Evolutionary conservation across 352 stramenopile genomes (phyloP).

Genomic region (Phytophthora sp.): DNA sequence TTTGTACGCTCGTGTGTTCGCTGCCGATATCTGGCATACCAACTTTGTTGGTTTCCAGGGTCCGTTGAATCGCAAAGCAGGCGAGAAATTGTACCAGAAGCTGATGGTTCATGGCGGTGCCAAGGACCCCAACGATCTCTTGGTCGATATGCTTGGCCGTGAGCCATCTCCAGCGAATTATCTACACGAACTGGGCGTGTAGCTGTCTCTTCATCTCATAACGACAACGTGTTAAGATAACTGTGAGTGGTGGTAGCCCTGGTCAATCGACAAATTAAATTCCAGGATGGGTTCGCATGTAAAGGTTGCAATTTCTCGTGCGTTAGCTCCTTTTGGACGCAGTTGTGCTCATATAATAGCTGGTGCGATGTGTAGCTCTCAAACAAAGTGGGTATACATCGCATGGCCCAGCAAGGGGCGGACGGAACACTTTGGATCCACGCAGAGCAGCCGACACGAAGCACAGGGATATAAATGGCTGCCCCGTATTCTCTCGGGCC

Average conservation of each 20-base stretch:
- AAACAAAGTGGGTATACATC: conserved; percentile 17
- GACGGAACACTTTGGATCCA: conserved; percentile 13
- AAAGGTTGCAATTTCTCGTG: conserved; percentile 44
- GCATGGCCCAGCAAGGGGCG: conserved; percentile 6
- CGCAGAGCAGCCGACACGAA: conserved; percentile 19
- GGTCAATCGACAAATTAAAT: conserved; percentile 11
- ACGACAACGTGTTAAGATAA: conserved; percentile 4
- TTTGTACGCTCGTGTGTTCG: conserved; percentile 91
- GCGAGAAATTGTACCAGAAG: conserved; percentile 68
- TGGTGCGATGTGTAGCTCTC: conserved; percentile 28
- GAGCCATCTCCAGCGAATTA: conserved; percentile 67
- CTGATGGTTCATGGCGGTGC: conserved; percentile 88
- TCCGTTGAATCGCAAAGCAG: conserved; percentile 65
- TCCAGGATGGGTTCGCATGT: conserved; percentile 33
- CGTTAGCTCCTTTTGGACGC: conserved; percentile 35
- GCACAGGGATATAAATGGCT: conserved; percentile 33
- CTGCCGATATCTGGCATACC: conserved; percentile 86
- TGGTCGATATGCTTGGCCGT: conserved; percentile 70
- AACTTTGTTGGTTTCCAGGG: conserved; percentile 61
- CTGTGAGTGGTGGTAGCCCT: no score
- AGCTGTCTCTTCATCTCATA: conserved; percentile 15
- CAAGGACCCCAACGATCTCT: conserved; percentile 87
- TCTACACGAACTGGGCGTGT: conserved; percentile 75
- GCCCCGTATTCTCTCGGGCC: conserved; percentile 13
- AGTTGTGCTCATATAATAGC: conserved; percentile 43